Evolutionary conservation across 78 protist species (phyloP), one percentile per base, ranked within the genome.

Genomic region (Dictyostelium intermedium): DNA sequence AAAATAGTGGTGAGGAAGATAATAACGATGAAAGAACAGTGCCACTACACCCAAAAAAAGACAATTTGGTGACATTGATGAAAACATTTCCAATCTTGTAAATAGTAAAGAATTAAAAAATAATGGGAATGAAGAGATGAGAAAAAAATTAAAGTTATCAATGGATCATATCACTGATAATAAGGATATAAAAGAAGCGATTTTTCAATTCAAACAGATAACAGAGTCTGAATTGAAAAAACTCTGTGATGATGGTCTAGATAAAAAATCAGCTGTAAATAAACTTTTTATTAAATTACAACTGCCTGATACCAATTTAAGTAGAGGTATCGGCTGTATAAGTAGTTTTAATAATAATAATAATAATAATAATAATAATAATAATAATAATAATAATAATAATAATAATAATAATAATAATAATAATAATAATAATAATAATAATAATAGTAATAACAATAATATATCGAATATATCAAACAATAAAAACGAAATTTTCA

Each of bases 231-330:
- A 83, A 41, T 39, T 83, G 7, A 66, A 66, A 63, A 83, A 83
- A 11, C 43, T 83, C 20, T 41, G 66, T 25, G 27, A 41, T 5
- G 39, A 61, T n/a, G 87, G 87, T 66, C 70, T 83, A 1, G 87
- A 83, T 66, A 27, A 32, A 66, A 83, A 41, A 41, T 63, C 87
- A n/a, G 87, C 87, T 39, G 78, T 83, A 34, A 72, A 83, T 66
- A 83, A 63, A 83, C 45, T 83, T 8, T 72, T 83, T 18, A 13
- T 39, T 83, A 83, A 83, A 39, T 39, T 83, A n/a, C 87, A 83
- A 83, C 10, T 14, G 20, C 50, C 18, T 25, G 35, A 47, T 56
- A n/a, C 60, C 34, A 13, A 34, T 39, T 41, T 41, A 39, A 39
- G 73, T 63, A 63, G 34, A 63, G n/a, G 73, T 63, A 50, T 50